phyloP scores from a whole-genome alignment of 257 asterid genomes.

The Cinchona pubescens region DNA sequence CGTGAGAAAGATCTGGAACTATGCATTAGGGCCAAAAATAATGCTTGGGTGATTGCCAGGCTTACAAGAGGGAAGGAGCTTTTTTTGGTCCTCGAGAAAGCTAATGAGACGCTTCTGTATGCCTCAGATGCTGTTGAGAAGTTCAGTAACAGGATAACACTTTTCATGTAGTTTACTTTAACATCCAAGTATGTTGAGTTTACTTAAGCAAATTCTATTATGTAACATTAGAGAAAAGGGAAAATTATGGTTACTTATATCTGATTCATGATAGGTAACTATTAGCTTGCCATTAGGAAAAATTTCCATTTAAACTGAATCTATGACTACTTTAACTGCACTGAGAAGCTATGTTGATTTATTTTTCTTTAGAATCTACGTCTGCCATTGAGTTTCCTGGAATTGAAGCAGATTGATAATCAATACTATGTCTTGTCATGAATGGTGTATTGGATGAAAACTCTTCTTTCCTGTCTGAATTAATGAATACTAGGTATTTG shows the following conservation, averaged over 20 bases:
- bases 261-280: background rate
- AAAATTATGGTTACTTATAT: background rate
- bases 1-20: slow-evolving; percentile 68
- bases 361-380: background rate
- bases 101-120: slow-evolving; percentile 84
- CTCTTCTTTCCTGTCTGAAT: background rate
- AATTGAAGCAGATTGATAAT: background rate
- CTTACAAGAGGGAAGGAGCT: slow-evolving; percentile 83
- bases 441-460: background rate
- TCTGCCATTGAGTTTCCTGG: background rate
- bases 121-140: slow-evolving; percentile 89
- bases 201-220: background rate
- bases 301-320: background rate
- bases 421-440: background rate
- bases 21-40: slow-evolving; percentile 85
- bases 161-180: background rate
- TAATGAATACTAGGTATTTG: background rate
- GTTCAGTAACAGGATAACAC: slow-evolving; percentile 85
- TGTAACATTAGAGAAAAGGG: background rate
- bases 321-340: background rate
- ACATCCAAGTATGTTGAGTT: background rate
- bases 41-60: slow-evolving; percentile 89
- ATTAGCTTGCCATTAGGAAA: background rate
- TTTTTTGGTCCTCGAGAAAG: slow-evolving; percentile 94
- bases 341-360: background rate